phyloP scores from a whole-genome alignment of 1,139 yeast species.

The Geotrichum siamense region DNA sequence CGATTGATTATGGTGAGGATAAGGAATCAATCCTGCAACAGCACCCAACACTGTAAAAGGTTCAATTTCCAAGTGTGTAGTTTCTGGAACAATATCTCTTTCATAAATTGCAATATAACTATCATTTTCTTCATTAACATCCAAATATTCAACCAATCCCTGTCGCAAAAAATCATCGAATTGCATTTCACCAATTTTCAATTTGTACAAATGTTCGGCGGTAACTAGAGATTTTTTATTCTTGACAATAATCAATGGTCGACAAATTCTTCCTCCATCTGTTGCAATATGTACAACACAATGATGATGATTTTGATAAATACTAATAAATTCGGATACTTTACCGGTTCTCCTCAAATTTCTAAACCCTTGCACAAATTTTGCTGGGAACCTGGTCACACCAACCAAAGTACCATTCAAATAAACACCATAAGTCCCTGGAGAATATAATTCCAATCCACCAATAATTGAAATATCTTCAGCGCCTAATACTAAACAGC shows the following conservation, averaged over 20 bases:
- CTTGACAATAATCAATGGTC: conserved; percentile 86
- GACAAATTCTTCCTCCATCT: conserved; percentile 97
- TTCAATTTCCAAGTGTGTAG: conserved; percentile 92
- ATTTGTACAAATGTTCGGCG: conserved; percentile 54
- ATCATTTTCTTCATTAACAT: conserved; percentile 97
- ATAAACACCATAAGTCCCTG: conserved; percentile 75
- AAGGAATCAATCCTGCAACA: conserved; percentile 98
- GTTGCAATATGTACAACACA: conserved; percentile 94
- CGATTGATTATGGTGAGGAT: conserved; percentile 97
- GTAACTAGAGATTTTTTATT: conserved; percentile 63
- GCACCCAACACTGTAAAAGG: conserved; percentile 97
- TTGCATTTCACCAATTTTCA: conserved; percentile 63
- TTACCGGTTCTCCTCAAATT: conserved; percentile 75
- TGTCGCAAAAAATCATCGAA: conserved; percentile 82
- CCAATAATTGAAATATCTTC: conserved; percentile 79
- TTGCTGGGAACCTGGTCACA: conserved; percentile 75
- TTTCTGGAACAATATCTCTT: conserved; percentile 45
- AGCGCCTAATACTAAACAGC: conserved; percentile 80
- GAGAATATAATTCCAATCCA: conserved; percentile 71
- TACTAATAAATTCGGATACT: conserved; percentile 83
- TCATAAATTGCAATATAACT: conserved; percentile 90
- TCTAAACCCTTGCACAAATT: conserved; percentile 74
- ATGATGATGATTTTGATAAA: conserved; percentile 84
- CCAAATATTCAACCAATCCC: conserved; percentile 91
- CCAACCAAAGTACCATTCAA: conserved; percentile 93